These are phyloP conservation scores for Mangifera indica DNA, from an alignment of 345 rosid species.

Conservation along the genomic window DNA sequence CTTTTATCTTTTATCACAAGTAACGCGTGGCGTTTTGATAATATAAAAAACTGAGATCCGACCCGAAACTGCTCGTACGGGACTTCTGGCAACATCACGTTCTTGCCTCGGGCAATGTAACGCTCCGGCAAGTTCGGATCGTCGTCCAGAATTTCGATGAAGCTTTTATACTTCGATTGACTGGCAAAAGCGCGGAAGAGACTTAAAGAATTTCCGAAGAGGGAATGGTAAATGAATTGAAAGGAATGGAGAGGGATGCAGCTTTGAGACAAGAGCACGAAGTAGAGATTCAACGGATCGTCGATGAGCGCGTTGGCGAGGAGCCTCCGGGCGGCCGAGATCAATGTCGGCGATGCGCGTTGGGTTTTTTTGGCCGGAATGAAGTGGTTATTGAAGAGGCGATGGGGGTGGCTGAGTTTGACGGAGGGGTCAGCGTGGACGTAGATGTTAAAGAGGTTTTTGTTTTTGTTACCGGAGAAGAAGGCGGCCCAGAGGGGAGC, in stretches of 20 bases:
- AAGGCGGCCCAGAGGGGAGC: slow-evolving; percentile 74
- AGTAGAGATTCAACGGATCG: slow-evolving; percentile 73
- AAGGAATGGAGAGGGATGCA: slow-evolving; percentile 89
- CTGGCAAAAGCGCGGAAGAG: slow-evolving; percentile 31
- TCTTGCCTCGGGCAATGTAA: slow-evolving; percentile 61
- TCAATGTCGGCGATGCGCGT: slow-evolving; percentile 69
- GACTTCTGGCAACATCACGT: slow-evolving; percentile 65
- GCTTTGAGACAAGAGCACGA: slow-evolving; percentile 72
- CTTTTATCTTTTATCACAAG: slow-evolving; percentile 55
- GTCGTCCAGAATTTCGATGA: slow-evolving; percentile 64
- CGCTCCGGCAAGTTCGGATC: slow-evolving; percentile 61
- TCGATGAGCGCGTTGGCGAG: slow-evolving; percentile 73
- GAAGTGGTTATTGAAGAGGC: slow-evolving; percentile 46
- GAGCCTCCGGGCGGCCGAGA: slow-evolving; percentile 79
- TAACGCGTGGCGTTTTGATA: slow-evolving; percentile 68
- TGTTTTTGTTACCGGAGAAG: slow-evolving; percentile 42
- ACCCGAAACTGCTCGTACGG: slow-evolving; percentile 57
- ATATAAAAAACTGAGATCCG: slow-evolving; percentile 85
- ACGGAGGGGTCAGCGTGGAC: slow-evolving; percentile 72
- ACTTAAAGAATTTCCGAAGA: slow-evolving; percentile 38
- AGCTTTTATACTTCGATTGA: slow-evolving; percentile 45
- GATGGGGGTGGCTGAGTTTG: slow-evolving; percentile 22
- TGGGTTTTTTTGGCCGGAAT: slow-evolving; percentile 57
- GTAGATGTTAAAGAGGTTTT: slow-evolving; percentile 60
- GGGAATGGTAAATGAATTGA: slow-evolving; percentile 50